Conservation (phyloP, 345 rosid species). For the Durio zibethinus region DNA sequence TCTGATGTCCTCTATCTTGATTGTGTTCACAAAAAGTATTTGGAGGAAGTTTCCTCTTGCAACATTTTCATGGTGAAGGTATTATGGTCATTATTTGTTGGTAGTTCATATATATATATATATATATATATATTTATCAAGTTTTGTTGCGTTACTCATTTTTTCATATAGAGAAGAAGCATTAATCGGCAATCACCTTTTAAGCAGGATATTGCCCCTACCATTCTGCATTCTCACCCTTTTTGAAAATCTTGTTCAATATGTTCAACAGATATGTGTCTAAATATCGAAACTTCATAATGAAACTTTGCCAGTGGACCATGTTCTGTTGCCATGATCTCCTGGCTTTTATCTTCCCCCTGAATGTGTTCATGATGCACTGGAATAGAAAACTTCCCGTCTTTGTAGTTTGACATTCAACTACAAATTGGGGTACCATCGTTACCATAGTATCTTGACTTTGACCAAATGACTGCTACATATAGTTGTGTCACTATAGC, state of each 20-base stretch:
- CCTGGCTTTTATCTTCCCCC: not conserved
- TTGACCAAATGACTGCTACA: not conserved
- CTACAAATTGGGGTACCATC: not conserved
- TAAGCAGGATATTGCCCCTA: not conserved
- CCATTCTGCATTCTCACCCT: not conserved
- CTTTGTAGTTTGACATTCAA: not conserved
- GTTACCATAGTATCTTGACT: not conserved
- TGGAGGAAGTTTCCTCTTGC: constrained; percentile 93
- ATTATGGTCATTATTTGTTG: constrained; percentile 3
- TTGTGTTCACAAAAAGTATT: constrained; percentile 71
- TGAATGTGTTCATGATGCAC: not conserved
- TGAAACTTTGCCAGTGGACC: not conserved
- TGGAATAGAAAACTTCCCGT: not conserved
- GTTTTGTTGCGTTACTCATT: not conserved
- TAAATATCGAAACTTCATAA: not conserved
- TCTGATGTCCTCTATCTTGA: constrained; percentile 93
- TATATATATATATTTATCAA: too few species aligned
- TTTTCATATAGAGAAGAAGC: not conserved
- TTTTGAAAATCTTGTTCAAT: not conserved
- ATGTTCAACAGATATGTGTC: not conserved
- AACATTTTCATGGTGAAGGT: constrained; percentile 57
- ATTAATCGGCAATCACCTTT: not conserved
- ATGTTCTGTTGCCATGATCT: not conserved
- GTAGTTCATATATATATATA: not conserved
- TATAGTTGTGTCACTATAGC: not conserved